These are phyloP conservation scores for Brassica hybrid DNA, from an alignment of 441 rosid species.

Conservation along the genomic window DNA sequence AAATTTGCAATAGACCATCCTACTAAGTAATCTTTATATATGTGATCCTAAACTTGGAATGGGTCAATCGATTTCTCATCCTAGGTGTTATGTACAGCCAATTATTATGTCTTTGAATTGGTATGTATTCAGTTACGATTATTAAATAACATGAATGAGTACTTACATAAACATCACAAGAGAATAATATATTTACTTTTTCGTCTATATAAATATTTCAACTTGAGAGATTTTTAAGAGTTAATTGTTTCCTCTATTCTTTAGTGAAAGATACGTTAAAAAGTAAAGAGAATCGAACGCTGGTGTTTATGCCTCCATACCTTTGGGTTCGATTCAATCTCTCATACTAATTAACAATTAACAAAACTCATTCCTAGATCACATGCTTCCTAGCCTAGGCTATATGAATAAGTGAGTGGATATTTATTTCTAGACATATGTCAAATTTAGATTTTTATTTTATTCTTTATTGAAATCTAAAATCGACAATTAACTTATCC, in stretches of 20 bases:
- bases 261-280: constrained; percentile 26
- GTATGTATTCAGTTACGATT: neutral
- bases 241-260: constrained; percentile 4
- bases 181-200: neutral
- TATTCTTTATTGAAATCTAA: neutral
- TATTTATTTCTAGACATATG: neutral
- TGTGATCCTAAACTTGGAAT: neutral
- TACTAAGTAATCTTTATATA: neutral
- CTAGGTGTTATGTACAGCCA: neutral
- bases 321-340: constrained; percentile 36
- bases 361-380: constrained; percentile 12
- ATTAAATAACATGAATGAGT: neutral
- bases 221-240: neutral
- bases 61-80: neutral
- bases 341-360: constrained; percentile 7
- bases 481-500: neutral
- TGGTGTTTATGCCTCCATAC: constrained; percentile 19
- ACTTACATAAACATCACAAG: neutral
- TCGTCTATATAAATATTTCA: constrained; percentile 7
- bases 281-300: constrained; percentile 23
- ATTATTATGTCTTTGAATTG: neutral
- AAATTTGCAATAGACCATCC: constrained; percentile 4
- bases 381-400: neutral
- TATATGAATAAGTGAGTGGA: neutral
- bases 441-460: neutral